Percentiles rank a stretch among this genome's conserved stretches.
phyloP scores from a whole-genome alignment of 805 yeast species.

The Pichia sporocuriosa region DNA sequence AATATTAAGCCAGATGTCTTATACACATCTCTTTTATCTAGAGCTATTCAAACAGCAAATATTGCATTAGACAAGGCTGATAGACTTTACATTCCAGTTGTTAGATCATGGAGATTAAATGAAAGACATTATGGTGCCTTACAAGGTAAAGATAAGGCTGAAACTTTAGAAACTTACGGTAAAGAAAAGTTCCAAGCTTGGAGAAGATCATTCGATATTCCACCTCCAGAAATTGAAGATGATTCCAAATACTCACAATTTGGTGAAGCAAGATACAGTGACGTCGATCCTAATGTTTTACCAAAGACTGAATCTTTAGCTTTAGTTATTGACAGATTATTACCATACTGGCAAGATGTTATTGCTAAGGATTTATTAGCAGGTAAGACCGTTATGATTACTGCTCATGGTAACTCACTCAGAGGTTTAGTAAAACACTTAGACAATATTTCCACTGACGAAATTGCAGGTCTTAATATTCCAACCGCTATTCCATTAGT shows the following conservation, averaged over 20 bases:
- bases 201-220: conserved; percentile 96
- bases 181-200: conserved; percentile 89
- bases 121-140: conserved; percentile 99
- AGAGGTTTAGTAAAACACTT: conserved; percentile 95
- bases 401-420: conserved; percentile 98
- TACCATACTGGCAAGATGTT: conserved; percentile 95
- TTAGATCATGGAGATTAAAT: conserved; percentile 95
- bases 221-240: conserved; percentile 85
- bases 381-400: conserved; percentile 86
- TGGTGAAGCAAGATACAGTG: conserved; percentile 78
- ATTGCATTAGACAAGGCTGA: conserved; percentile 85
- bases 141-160: conserved; percentile 98
- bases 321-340: conserved; percentile 90
- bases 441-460: conserved; percentile 87
- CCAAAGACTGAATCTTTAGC: conserved; percentile 94
- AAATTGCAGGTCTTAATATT: conserved; percentile 89
- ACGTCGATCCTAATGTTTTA: conserved; percentile 76
- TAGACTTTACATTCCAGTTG: conserved; percentile 83
- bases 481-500: conserved; percentile 99
- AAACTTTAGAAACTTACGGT: conserved; percentile 80
- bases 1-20: conserved; percentile 82
- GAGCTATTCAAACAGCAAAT: conserved; percentile 97
- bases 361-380: conserved; percentile 76
- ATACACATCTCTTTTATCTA: conserved; percentile 83
- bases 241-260: conserved; percentile 76